Percentiles rank a stretch among this genome's conserved stretches.
These are phyloP conservation scores for Coemansia sp. DNA, from an alignment of 192 early-diverging fungal genomes.

Conservation along the genomic window DNA sequence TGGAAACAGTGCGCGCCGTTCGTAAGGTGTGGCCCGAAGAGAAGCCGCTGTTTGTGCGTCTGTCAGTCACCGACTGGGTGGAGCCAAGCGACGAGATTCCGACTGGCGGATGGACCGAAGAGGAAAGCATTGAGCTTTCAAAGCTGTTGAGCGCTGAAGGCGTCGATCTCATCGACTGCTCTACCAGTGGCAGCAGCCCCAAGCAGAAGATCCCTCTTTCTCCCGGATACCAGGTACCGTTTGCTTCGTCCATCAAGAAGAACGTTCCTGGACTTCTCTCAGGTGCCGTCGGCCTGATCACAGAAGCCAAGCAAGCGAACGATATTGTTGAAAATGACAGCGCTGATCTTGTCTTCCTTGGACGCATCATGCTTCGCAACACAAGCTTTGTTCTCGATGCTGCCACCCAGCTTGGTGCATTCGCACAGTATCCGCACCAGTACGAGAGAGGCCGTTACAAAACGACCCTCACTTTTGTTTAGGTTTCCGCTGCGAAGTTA, in stretches of 20 bases:
- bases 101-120: slow-evolving; percentile 66
- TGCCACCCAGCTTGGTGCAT: slow-evolving; percentile 65
- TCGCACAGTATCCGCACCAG: slow-evolving; percentile 64
- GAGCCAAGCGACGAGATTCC: slow-evolving; percentile 40
- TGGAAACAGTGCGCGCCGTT: slow-evolving; percentile 66
- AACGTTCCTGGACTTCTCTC: slow-evolving; percentile 58
- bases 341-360: slow-evolving; percentile 78
- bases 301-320: slow-evolving; percentile 65
- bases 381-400: slow-evolving; percentile 68
- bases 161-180: slow-evolving; percentile 86
- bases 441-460: slow-evolving; percentile 57
- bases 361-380: slow-evolving; percentile 68
- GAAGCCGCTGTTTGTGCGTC: slow-evolving; percentile 82
- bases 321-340: slow-evolving; percentile 59
- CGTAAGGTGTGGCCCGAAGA: slow-evolving; percentile 73
- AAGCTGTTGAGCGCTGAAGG: slow-evolving; percentile 60
- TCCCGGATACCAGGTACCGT: slow-evolving; percentile 69
- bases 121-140: slow-evolving; percentile 70
- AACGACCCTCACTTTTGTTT: slow-evolving; percentile 29
- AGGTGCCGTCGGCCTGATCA: slow-evolving; percentile 74
- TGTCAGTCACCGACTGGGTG: slow-evolving; percentile 78
- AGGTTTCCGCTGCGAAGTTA: no score
- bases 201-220: slow-evolving; percentile 52
- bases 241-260: slow-evolving; percentile 63
- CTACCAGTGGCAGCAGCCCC: slow-evolving; percentile 71